Evolutionary conservation across 129 eudicot species (phyloP), one percentile per base, ranked within the genome.

Genomic region (Centaurea solstitialis): DNA sequence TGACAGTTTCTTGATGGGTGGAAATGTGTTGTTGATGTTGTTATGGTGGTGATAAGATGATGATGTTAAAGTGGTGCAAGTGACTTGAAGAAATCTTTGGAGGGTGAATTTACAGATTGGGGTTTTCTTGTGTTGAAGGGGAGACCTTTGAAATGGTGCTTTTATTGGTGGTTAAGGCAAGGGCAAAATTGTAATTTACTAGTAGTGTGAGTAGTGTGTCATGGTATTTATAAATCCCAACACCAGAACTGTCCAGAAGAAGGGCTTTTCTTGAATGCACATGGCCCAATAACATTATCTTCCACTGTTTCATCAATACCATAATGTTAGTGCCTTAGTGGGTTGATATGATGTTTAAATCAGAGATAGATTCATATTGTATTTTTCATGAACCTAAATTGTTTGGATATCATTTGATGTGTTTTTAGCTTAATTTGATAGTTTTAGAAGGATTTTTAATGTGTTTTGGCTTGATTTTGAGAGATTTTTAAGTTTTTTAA

Each of bases 1-100:
- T 82, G 72, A 82, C 47, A 62, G 23, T 53, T 76, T 77, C 86
- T 70, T 82, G 74, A 61, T 71, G 78, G 67, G 53, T 64, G 21
- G 75, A 26, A 18, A 37, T 70, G 22, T 70, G 74, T 6, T 47
- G 59, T 50, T 70, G 38, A 0, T 26, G 1, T 2, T 26, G 30
- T 26, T 26, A n/a, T n/a, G n/a, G n/a, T n/a, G n/a, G n/a, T n/a
- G n/a, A n/a, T n/a, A n/a, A n/a, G n/a, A n/a, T n/a, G n/a, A n/a
- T n/a, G n/a, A 18, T 70, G 21, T 69, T 43, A 30, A 30, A 30
- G 24, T 33, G 17, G n/a, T n/a, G n/a, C n/a, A 26, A 70, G 74
- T 70, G 74, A 70, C 20, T 80, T 33, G 20, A 73, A 65, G 39
- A 50, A 20, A 39, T 61, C 66, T 43, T 9, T 24, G 23, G 26